Evolutionary conservation across 2,329 filamentous ascomycete species (phyloP).

Genomic region (Curvularia lunata): DNA sequence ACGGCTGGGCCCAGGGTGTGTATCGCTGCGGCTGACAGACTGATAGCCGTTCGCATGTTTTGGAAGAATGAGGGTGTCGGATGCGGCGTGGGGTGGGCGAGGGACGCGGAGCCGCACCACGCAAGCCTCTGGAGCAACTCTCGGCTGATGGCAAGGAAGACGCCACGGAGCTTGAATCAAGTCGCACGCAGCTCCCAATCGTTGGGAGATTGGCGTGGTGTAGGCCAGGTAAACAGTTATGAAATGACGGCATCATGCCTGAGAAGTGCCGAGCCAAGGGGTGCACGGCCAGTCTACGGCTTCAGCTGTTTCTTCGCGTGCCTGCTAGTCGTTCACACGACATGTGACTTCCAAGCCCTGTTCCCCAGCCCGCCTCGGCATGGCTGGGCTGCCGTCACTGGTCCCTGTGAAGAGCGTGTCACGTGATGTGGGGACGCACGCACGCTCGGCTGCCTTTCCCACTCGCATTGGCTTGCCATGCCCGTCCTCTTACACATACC

Average conservation of each 20-base stretch:
- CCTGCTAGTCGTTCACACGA: background rate
- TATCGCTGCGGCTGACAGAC: background rate
- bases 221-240: conserved; percentile 3
- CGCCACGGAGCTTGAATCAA: conserved; percentile 13
- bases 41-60: conserved; percentile 24
- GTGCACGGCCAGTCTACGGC: conserved; percentile 1
- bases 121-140: conserved; percentile 7
- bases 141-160: conserved; percentile 17
- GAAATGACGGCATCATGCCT: conserved; percentile 27
- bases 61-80: conserved; percentile 26
- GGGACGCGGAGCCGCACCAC: conserved; percentile 6
- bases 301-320: background rate
- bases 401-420: background rate
- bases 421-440: background rate
- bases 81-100: conserved; percentile 9
- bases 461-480: background rate
- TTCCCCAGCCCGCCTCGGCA: background rate
- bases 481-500: background rate
- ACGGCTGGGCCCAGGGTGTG: background rate
- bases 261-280: conserved; percentile 18
- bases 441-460: background rate
- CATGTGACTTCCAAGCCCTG: background rate
- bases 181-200: conserved; percentile 1
- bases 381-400: conserved; percentile 1
- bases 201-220: conserved; percentile 10